Evolutionary conservation across 306 rosid species (phyloP).

Genomic region (Styphnolobium japonicum): DNA sequence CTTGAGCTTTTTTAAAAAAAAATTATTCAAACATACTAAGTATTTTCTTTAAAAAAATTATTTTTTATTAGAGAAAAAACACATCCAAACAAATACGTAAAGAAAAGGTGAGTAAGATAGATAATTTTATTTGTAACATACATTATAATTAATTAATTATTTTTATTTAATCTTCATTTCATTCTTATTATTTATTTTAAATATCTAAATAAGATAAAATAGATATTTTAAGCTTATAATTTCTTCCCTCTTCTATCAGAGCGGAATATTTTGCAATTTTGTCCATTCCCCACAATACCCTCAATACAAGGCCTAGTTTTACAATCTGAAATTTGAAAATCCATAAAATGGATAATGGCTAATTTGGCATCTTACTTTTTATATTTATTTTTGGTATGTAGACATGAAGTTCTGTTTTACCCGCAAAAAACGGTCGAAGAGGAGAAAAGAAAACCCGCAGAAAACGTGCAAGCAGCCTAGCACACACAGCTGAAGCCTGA

Average conservation of each 20-base stretch:
- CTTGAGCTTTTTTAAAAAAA: no score
- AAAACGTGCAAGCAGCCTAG: background rate
- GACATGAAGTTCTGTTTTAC: background rate
- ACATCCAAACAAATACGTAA: no score
- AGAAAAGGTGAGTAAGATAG: no score
- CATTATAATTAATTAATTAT: no score
- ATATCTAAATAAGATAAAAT: no score
- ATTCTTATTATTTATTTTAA: no score
- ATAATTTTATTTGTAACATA: no score
- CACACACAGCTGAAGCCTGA: background rate
- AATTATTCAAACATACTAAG: no score
- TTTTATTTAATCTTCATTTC: no score
- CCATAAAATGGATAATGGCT: background rate
- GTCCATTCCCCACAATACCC: background rate
- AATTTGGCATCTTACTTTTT: background rate
- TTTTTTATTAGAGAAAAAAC: no score
- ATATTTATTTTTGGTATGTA: background rate
- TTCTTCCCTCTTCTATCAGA: background rate
- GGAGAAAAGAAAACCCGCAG: background rate
- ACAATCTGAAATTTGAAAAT: background rate
- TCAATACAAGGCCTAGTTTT: background rate
- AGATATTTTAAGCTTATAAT: no score
- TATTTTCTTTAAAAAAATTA: no score
- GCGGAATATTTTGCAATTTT: background rate
- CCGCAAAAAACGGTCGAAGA: background rate